Base-by-base conservation (phyloP, 306 rosid genomes). In the Cucurbita pepo region DNA sequence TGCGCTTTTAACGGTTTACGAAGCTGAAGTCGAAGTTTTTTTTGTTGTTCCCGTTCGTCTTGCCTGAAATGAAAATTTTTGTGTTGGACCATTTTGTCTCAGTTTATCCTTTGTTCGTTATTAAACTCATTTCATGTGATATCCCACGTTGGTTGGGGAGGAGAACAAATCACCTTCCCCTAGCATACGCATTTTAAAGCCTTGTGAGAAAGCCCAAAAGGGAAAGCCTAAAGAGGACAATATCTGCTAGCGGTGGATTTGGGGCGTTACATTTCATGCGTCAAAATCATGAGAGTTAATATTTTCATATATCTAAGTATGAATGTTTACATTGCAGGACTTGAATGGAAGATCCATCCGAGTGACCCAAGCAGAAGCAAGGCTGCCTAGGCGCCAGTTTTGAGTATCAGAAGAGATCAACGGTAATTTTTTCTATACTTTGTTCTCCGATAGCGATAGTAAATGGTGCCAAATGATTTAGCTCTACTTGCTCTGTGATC, bases 321-420 rank as follows among this genome's bases (percentile, higher is more conserved):
- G 69, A 3, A 34, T 52, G 72, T 75, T 4, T 72, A 34, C 79
- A 55, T 25, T 80, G 78, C 82, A 94, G 95, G 99, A 94, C 80
- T 78, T 94, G 80, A 79, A 84, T 73, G 99, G 99, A 60, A 89
- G 99, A 83, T 8, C 89, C 76, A 85, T 94, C 8, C 81, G 95
- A 4, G 99, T 94, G 21, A 80, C 92, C 0, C 19, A 37, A 3
- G 99, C 97, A 7, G 99, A 87, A 75, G 75, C 88, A 21, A 88
- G 77, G 85, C 92, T 88, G 84, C 91, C 90, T 58, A 85, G 81
- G 82, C 95, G 86, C 21, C 81, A 80, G 54, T 89, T 80, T 82
- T 90, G 82, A 89, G 71, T 48, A 48, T 48, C 73, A 48, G 58
- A 16, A 69, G 73, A 30, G 34, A 7, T 43, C 8, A 43, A 69